A percentile compares a stretch with the other conserved stretches of the same genome.
phyloP scores from a whole-genome alignment of 2,329 filamentous ascomycete species.

The Ceratocystis huliohia region DNA sequence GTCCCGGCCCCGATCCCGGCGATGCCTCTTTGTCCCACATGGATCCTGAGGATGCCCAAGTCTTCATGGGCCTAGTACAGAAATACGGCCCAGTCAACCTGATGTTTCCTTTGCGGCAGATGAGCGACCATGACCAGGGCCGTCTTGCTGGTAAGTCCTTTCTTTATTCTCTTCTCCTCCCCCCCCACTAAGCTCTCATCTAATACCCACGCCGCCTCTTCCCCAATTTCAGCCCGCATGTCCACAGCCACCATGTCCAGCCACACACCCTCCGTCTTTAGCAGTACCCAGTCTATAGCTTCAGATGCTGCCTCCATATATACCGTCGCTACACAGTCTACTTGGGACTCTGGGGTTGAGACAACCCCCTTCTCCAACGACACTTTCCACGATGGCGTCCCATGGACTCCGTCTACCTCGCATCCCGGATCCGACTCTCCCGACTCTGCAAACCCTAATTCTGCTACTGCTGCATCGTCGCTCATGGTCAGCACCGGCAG shows the following conservation, averaged over 20 bases:
- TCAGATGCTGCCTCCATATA: constrained; percentile 26
- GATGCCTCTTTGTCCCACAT: constrained; percentile 12
- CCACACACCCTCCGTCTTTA: constrained; percentile 31
- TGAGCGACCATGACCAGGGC: constrained; percentile 17
- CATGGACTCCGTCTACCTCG: constrained; percentile 18
- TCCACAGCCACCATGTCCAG: constrained; percentile 33
- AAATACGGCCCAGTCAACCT: constrained; percentile 22
- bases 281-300: constrained; percentile 33
- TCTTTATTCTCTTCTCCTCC: not conserved
- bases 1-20: not conserved
- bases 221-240: constrained; percentile 27
- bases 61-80: constrained; percentile 19
- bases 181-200: not conserved
- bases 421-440: constrained; percentile 17
- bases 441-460: constrained; percentile 19
- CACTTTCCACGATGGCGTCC: constrained; percentile 15
- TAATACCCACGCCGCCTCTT: not conserved
- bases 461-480: constrained; percentile 21
- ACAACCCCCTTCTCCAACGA: constrained; percentile 15
- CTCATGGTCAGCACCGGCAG: constrained; percentile 14
- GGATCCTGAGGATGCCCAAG: constrained; percentile 20
- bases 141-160: constrained; percentile 7
- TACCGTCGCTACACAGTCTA: constrained; percentile 18
- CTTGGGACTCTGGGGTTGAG: constrained; percentile 20
- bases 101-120: constrained; percentile 22